These are phyloP conservation scores for Filosporella fistucella DNA, from an alignment of 495 filamentous ascomycete species.

Conservation along the genomic window DNA sequence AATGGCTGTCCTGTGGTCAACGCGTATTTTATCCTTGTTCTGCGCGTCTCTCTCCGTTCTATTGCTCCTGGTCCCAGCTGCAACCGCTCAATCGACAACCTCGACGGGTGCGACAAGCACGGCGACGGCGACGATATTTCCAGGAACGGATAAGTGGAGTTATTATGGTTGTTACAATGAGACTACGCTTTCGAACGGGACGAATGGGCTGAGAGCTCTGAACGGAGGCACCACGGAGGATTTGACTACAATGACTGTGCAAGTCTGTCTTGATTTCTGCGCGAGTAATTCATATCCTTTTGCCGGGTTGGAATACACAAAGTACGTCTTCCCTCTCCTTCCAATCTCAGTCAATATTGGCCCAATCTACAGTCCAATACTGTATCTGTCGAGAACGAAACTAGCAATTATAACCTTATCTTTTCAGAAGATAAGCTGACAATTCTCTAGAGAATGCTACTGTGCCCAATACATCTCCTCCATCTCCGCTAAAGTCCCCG, in stretches of 20 bases:
- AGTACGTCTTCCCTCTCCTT: slow-evolving; percentile 24
- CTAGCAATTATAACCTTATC: neutral
- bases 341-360: too few relatives aligned
- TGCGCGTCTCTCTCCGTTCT: too few relatives aligned
- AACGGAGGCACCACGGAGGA: slow-evolving; percentile 28
- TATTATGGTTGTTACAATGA: slow-evolving; percentile 50
- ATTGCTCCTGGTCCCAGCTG: too few relatives aligned
- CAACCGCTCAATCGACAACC: neutral
- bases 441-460: slow-evolving; percentile 41
- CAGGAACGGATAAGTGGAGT: slow-evolving; percentile 3
- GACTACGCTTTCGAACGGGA: slow-evolving; percentile 30
- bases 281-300: slow-evolving; percentile 23
- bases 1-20: too few relatives aligned
- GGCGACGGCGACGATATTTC: slow-evolving; percentile 6
- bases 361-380: too few relatives aligned
- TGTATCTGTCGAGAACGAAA: too few relatives aligned
- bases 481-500: slow-evolving; percentile 27
- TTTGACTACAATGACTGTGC: slow-evolving; percentile 34
- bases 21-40: too few relatives aligned
- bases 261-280: slow-evolving; percentile 38
- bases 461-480: slow-evolving; percentile 33
- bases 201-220: slow-evolving; percentile 27
- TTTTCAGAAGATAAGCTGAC: neutral
- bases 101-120: slow-evolving; percentile 2
- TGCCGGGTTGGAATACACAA: slow-evolving; percentile 44